phyloP scores from a whole-genome alignment of 2,329 filamentous ascomycete genomes.

The Cladophialophora immunda region DNA sequence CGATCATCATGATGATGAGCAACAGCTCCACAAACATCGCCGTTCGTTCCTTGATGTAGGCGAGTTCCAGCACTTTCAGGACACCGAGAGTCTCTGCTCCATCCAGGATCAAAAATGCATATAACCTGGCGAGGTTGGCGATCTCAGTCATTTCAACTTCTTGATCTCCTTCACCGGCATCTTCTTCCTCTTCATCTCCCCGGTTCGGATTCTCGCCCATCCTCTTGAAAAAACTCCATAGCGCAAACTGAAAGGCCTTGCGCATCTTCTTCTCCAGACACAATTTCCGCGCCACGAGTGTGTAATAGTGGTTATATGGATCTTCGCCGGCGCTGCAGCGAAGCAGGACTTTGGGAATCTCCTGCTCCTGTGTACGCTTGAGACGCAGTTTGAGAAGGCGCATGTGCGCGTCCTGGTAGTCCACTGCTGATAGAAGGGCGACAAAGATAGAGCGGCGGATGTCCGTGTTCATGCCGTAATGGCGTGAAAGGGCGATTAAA shows the following conservation, averaged over 20 bases:
- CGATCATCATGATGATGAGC: conserved; percentile 77
- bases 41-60: conserved; percentile 78
- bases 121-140: conserved; percentile 74
- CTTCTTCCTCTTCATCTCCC: conserved; percentile 67
- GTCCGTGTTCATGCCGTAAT: conserved; percentile 86
- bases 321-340: conserved; percentile 86
- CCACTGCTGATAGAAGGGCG: conserved; percentile 83
- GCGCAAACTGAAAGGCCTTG: conserved; percentile 84
- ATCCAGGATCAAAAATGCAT: conserved; percentile 68
- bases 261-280: conserved; percentile 77
- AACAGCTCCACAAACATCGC: conserved; percentile 81
- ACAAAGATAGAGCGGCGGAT: conserved; percentile 92
- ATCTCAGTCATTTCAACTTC: conserved; percentile 64
- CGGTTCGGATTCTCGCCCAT: conserved; percentile 83
- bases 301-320: conserved; percentile 92
- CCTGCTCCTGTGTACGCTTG: conserved; percentile 84
- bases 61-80: conserved; percentile 75
- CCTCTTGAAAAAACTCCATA: conserved; percentile 85
- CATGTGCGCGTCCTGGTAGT: conserved; percentile 82
- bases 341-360: conserved; percentile 86
- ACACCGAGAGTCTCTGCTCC: conserved; percentile 66
- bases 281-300: conserved; percentile 79
- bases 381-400: conserved; percentile 83
- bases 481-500: conserved; percentile 75
- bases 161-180: conserved; percentile 56